Evolutionary conservation across 2,329 filamentous ascomycete species (phyloP), one percentile per base, ranked within the genome.

Genomic region (Magnaporthales sp.): DNA sequence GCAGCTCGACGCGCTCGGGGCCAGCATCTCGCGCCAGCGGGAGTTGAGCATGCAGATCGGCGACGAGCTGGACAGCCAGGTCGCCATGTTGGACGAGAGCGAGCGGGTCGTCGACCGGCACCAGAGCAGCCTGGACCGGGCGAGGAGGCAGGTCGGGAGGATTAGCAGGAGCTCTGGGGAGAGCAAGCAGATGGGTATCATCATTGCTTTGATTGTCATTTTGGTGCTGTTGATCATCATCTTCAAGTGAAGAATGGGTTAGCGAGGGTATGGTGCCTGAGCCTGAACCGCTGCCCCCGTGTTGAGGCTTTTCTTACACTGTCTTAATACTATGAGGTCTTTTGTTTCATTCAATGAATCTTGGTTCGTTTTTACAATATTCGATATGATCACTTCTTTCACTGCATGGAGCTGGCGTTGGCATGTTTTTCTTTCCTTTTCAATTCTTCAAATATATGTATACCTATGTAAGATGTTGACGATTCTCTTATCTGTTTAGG

Each of bases 21-120:
- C 88, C 73, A 92, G 88, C 67, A 97, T 99, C 71, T 86, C 91
- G 4, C 87, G 95, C 54, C 95, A 98, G 80, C 84, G 96, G 64
- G 92, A 98, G 80, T 83, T 99, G 69, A 93, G 90, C 75, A 96
- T 97, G 80, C 92, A 95, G 80, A 98, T 99, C 73, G 94, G 95
- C 31, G 91, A 97, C 76, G 95, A 99, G 82, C 83, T 99, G 46
- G 95, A 98, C 72, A 90, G 88, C 71, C 95, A 99, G 73, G 91
- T 96, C 51, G 84, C 90, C 71, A 83, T 99, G 82, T 82, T 99
- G 31, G 94, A 97, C 75, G 94, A 97, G 73, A 88, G 96, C 61
- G 95, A 98, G 74, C 85, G 85, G 61, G 85, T 89, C 24, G 91
- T 93, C 8, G 93, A 97, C 75, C 82, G 93, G 67, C 93, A 98